Evolutionary conservation across 805 yeast genomes (phyloP).

Genomic region (Candida ascalaphidarum): DNA sequence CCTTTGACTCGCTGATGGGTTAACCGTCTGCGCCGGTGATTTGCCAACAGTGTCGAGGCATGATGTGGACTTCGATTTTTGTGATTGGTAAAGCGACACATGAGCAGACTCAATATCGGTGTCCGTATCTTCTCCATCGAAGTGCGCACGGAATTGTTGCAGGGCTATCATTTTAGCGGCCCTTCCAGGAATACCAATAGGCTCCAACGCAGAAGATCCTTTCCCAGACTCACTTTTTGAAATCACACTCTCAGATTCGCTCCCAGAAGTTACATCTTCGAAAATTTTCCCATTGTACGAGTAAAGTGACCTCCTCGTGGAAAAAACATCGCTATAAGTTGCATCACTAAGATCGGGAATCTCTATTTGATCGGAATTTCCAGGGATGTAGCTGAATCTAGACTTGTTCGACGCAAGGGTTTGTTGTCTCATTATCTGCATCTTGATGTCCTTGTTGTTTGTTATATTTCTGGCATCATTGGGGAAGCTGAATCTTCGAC

Average conservation of each 20-base stretch:
- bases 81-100: slow-evolving; percentile 2
- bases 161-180: slow-evolving; percentile 20
- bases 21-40: too few species aligned
- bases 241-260: background rate
- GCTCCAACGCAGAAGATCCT: slow-evolving; percentile 15
- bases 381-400: slow-evolving; percentile 3
- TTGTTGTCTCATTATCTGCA: too few species aligned
- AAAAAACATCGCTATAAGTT: slow-evolving; percentile 4
- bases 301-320: slow-evolving; percentile 3
- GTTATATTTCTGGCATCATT: slow-evolving; percentile 25
- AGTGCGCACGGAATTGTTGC: slow-evolving; percentile 16
- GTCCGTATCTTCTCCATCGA: slow-evolving; percentile 17
- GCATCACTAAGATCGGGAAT: slow-evolving; percentile 29
- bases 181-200: slow-evolving; percentile 26
- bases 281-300: slow-evolving; percentile 16
- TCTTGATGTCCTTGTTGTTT: slow-evolving; percentile 13
- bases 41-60: too few species aligned
- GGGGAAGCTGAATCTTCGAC: slow-evolving; percentile 30
- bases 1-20: too few species aligned
- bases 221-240: slow-evolving; percentile 5
- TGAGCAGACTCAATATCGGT: slow-evolving; percentile 21
- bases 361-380: slow-evolving; percentile 26
- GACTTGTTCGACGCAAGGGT: slow-evolving; percentile 4
- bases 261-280: slow-evolving; percentile 14
- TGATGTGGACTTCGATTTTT: too few species aligned